A percentile compares a stretch with the other conserved stretches of the same genome.
These are phyloP conservation scores for Rhizophagus sp. DNA, from an alignment of 192 early-diverging fungal species.

Conservation along the genomic window DNA sequence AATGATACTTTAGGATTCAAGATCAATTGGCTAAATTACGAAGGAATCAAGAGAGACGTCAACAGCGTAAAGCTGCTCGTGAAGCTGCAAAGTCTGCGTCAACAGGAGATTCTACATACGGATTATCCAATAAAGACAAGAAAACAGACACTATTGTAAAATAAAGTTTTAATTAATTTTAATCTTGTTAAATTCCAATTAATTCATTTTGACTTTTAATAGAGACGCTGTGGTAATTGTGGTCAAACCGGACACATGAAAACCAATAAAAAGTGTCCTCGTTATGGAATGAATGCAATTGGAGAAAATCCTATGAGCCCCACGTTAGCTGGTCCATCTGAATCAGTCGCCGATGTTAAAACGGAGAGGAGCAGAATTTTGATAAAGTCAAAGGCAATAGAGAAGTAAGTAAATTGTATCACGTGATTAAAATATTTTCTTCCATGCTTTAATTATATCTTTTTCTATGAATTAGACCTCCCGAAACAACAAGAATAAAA, in stretches of 20 bases:
- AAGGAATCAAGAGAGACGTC: constrained; percentile 63
- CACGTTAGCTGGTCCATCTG: constrained; percentile 28
- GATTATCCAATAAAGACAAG: constrained; percentile 47
- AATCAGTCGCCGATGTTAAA: constrained; percentile 35
- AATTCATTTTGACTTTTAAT: background rate
- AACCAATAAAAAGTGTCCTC: constrained; percentile 81
- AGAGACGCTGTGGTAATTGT: constrained; percentile 79
- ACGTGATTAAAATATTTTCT: background rate
- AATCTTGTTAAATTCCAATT: background rate
- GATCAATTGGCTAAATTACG: constrained; percentile 64
- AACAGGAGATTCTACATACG: constrained; percentile 37
- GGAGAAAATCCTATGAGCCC: background rate
- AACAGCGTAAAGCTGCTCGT: constrained; percentile 50
- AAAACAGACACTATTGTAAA: constrained; percentile 60
- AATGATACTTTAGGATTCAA: constrained; percentile 50
- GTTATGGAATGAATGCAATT: constrained; percentile 41
- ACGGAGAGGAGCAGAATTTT: constrained; percentile 34
- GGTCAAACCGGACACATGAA: constrained; percentile 85
- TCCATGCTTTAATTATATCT: background rate
- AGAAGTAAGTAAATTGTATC: background rate
- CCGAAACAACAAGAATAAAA: background rate
- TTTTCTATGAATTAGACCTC: background rate
- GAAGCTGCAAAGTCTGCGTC: constrained; percentile 45
- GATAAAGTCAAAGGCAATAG: constrained; percentile 4
- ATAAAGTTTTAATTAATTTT: background rate